These are phyloP conservation scores for Santalum album DNA, from an alignment of 164 flowering plant species.

Conservation along the genomic window DNA sequence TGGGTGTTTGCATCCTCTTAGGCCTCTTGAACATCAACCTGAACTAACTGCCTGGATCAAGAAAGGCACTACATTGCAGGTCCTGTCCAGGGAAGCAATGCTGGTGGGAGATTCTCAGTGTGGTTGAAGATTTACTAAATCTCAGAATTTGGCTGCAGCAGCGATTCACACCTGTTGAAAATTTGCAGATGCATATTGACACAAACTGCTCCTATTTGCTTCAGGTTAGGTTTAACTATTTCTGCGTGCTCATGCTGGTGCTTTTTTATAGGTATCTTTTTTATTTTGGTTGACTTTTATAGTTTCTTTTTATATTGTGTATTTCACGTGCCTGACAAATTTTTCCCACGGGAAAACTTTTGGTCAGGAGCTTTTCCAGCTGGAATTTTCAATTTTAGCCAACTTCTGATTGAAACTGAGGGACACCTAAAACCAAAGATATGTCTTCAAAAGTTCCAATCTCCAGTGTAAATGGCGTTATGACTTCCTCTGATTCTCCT, in stretches of 20 bases:
- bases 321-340: too few relatives aligned
- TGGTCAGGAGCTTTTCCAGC: too few relatives aligned
- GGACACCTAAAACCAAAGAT: too few relatives aligned
- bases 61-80: conserved; percentile 56
- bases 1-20: conserved; percentile 52
- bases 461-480: too few relatives aligned
- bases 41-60: conserved; percentile 76
- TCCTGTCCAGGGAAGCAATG: conserved; percentile 40
- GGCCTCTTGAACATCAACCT: conserved; percentile 56
- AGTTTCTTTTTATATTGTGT: too few relatives aligned
- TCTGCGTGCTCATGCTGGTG: neutral
- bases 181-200: conserved; percentile 7
- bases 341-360: too few relatives aligned
- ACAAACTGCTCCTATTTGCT: conserved; percentile 3
- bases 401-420: too few relatives aligned
- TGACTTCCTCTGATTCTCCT: too few relatives aligned
- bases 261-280: neutral
- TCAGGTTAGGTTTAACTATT: conserved; percentile 11
- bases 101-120: conserved; percentile 15
- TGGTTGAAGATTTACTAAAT: conserved; percentile 4
- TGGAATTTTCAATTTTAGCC: too few relatives aligned
- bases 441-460: too few relatives aligned
- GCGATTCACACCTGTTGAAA: neutral
- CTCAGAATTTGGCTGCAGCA: neutral
- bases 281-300: too few relatives aligned